Conservation (phyloP, 495 filamentous ascomycete genomes). For the Achaetomiella virescens region DNA sequence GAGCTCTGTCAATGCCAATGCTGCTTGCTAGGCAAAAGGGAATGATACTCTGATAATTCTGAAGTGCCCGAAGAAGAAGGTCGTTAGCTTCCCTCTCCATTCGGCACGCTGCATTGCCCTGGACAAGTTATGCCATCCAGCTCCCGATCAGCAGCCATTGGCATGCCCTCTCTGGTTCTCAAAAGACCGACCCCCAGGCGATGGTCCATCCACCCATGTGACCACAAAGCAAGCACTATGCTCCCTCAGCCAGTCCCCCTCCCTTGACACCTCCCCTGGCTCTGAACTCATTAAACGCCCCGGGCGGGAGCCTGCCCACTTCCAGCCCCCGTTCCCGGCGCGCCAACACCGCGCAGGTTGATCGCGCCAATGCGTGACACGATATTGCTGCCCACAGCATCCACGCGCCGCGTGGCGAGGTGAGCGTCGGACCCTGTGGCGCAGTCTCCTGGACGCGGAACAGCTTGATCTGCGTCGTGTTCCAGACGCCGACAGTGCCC, state of each 20-base stretch:
- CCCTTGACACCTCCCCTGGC: not conserved
- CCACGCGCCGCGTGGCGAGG: slow-evolving; percentile 87
- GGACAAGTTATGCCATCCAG: too few relatives aligned
- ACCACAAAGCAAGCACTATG: too few relatives aligned
- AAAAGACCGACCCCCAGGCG: not conserved
- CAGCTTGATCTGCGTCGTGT: slow-evolving; percentile 77
- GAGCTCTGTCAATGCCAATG: too few relatives aligned
- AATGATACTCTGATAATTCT: too few relatives aligned
- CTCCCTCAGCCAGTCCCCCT: not conserved
- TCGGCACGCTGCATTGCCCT: too few relatives aligned
- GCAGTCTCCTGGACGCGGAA: slow-evolving; percentile 86
- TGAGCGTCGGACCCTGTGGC: slow-evolving; percentile 69
- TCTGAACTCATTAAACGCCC: not conserved
- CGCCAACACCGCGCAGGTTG: slow-evolving; percentile 42
- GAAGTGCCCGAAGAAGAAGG: too few relatives aligned
- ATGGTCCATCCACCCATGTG: not conserved
- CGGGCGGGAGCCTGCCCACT: not conserved
- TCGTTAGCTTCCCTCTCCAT: too few relatives aligned
- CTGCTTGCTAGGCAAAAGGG: too few relatives aligned
- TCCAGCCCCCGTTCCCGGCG: not conserved
- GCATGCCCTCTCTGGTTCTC: too few relatives aligned
- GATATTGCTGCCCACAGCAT: slow-evolving; percentile 89
- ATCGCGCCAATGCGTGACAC: slow-evolving; percentile 82
- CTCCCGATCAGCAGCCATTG: too few relatives aligned
- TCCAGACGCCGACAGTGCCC: slow-evolving; percentile 94